phyloP scores from a whole-genome alignment of 441 rosid species.

The Croton laevigatus region DNA sequence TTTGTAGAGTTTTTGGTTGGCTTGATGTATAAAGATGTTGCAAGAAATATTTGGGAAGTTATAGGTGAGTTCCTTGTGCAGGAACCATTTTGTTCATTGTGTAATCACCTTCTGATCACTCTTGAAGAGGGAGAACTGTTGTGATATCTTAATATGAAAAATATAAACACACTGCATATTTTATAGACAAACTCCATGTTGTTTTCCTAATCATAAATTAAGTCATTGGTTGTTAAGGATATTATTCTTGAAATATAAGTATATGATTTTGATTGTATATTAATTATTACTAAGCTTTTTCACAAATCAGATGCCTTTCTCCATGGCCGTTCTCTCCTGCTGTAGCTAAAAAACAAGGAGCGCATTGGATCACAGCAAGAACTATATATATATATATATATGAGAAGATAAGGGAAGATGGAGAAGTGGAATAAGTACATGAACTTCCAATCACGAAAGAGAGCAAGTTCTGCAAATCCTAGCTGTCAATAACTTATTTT shows the following conservation, averaged over 20 bases:
- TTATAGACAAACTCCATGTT: too few species aligned
- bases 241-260: not conserved
- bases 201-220: not conserved
- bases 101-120: conserved; percentile 63
- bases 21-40: conserved; percentile 67
- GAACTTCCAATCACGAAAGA: conserved; percentile 24
- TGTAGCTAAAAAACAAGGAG: too few species aligned
- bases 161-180: too few species aligned
- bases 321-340: too few species aligned
- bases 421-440: conserved; percentile 18
- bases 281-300: too few species aligned
- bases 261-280: too few species aligned
- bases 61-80: conserved; percentile 62
- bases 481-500: conserved; percentile 40
- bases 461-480: conserved; percentile 10
- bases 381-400: not conserved
- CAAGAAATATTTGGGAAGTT: conserved; percentile 63
- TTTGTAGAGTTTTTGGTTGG: conserved; percentile 56
- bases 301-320: too few species aligned
- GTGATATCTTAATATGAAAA: too few species aligned
- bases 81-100: conserved; percentile 58
- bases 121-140: conserved; percentile 60
- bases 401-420: conserved; percentile 1
- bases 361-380: too few species aligned
- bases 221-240: not conserved